A percentile compares a stretch with the other conserved stretches of the same genome.
phyloP scores from a whole-genome alignment of 1,139 yeast genomes.

The Hemisphaericaspora xylanilytica region DNA sequence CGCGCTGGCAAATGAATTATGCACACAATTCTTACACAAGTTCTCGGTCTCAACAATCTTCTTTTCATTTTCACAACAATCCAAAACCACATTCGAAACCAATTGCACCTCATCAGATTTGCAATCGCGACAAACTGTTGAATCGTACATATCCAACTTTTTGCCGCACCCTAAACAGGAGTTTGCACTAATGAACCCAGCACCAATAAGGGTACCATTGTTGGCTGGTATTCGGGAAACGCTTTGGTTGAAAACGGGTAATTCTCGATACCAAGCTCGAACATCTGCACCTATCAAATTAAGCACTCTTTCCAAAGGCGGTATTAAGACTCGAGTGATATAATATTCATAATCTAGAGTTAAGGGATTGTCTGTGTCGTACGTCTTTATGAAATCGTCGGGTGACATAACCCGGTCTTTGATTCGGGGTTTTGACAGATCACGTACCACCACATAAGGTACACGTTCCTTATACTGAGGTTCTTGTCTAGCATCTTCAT shows the following conservation, averaged over 20 bases:
- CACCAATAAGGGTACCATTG: conserved; percentile 1
- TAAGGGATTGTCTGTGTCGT: conserved; percentile 29
- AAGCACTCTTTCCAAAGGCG: conserved; percentile 85
- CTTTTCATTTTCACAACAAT: conserved; percentile 14
- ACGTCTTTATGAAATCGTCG: conserved; percentile 55
- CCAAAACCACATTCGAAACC: conserved; percentile 19
- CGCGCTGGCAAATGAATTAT: conserved; percentile 15
- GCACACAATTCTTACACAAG: conserved; percentile 28
- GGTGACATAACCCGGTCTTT: conserved; percentile 83
- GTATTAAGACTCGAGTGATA: conserved; percentile 76
- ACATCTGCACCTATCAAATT: conserved; percentile 81
- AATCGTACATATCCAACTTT: conserved; percentile 8
- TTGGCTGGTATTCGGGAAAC: background rate
- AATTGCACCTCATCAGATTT: conserved; percentile 19
- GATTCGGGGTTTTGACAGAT: conserved; percentile 60
- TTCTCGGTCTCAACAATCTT: conserved; percentile 16
- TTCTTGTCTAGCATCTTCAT: conserved; percentile 65
- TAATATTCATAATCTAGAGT: conserved; percentile 80
- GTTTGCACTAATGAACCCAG: conserved; percentile 6
- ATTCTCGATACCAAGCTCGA: conserved; percentile 70
- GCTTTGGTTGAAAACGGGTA: conserved; percentile 41
- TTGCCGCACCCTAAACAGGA: conserved; percentile 23
- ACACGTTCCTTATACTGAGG: conserved; percentile 90
- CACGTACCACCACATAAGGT: conserved; percentile 77
- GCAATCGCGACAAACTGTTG: conserved; percentile 24